Base-by-base conservation (phyloP, 2,329 filamentous ascomycete species). In the Nemania sp. region DNA sequence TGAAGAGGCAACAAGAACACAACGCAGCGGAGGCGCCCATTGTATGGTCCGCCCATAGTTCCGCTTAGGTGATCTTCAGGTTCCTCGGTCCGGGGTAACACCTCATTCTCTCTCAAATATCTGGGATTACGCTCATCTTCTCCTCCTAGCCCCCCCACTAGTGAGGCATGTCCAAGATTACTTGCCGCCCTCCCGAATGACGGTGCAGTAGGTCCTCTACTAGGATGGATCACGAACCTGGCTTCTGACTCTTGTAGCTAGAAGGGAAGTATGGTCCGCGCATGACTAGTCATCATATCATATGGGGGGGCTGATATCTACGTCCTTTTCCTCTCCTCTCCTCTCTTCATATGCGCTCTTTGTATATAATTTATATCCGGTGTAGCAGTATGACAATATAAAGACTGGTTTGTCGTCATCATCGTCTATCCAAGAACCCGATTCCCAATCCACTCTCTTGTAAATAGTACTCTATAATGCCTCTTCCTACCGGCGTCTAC, bases 401-500 rank as follows among this genome's bases (percentile, higher is more conserved):
- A 59, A 62, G 26, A 15, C 41, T n/a, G 3, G 51, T 52, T 43
- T 58, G n/a, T 58, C 41, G 27, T 62, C 18, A 45, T 3, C 20
- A 49, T 24, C 20, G 10, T 11, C 45, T n/a, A 22, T 11, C 45
- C 3, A 4, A 22, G 20, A 20, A 18, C 20, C 45, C 13, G 24
- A 1, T 22, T n/a, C 5, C 45, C 45, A 26, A 26, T 4, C 20
- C 26, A 29, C 11, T 10, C 49, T 29, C 11, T 29, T 22, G n/a
- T 45, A 45, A 20, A 51, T n/a, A 51, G 24, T 54, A 43, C 43
- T 18, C n/a, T 7, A 64, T 22, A 43, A 82, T 83, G 81, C 75
- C 80, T 76, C 78, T 83, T 51, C 81, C 81, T 29, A 73, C 72
- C 22, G 81, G 80, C 62, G 80, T 83, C 74, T 83, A 83, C 75